Conservation (phyloP, 2,329 filamentous ascomycete genomes). For the Aureobasidium vineae region DNA sequence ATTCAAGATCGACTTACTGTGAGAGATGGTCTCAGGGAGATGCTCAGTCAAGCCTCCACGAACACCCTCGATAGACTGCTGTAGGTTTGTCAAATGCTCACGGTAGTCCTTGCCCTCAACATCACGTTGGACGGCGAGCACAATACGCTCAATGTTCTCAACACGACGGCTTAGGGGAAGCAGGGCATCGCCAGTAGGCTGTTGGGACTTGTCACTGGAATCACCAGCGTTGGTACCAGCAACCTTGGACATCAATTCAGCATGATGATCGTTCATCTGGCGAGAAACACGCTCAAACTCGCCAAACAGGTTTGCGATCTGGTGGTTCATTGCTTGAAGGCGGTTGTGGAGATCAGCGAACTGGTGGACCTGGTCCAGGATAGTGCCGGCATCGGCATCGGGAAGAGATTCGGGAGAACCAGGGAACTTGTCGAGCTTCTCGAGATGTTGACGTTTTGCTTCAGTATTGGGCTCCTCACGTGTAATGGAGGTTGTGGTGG, state of each 20-base stretch:
- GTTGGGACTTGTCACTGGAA: slow-evolving; percentile 9
- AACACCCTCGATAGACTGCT: slow-evolving; percentile 54
- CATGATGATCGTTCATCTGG: slow-evolving; percentile 57
- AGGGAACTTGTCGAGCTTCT: slow-evolving; percentile 41
- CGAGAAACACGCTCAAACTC: slow-evolving; percentile 54
- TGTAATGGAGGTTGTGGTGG: slow-evolving; percentile 43
- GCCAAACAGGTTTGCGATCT: slow-evolving; percentile 62
- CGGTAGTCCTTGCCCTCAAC: slow-evolving; percentile 58
- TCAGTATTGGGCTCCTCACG: slow-evolving; percentile 37
- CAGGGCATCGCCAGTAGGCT: slow-evolving; percentile 26
- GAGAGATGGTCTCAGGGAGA: slow-evolving; percentile 51
- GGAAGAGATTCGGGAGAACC: slow-evolving; percentile 46
- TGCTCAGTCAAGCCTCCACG: slow-evolving; percentile 54
- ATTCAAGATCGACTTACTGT: slow-evolving; percentile 45
- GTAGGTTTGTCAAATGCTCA: slow-evolving; percentile 54
- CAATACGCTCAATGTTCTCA: slow-evolving; percentile 53
- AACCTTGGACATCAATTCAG: slow-evolving; percentile 46
- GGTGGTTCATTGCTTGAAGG: slow-evolving; percentile 70
- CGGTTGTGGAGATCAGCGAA: slow-evolving; percentile 84
- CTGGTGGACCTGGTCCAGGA: slow-evolving; percentile 56
- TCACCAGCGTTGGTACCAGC: background rate
- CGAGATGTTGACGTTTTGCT: slow-evolving; percentile 32
- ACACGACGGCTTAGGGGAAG: slow-evolving; percentile 44
- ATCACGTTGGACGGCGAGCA: slow-evolving; percentile 54
- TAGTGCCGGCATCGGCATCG: slow-evolving; percentile 37